phyloP scores from a whole-genome alignment of 2,329 filamentous ascomycete species.

The Onygenales sp. region DNA sequence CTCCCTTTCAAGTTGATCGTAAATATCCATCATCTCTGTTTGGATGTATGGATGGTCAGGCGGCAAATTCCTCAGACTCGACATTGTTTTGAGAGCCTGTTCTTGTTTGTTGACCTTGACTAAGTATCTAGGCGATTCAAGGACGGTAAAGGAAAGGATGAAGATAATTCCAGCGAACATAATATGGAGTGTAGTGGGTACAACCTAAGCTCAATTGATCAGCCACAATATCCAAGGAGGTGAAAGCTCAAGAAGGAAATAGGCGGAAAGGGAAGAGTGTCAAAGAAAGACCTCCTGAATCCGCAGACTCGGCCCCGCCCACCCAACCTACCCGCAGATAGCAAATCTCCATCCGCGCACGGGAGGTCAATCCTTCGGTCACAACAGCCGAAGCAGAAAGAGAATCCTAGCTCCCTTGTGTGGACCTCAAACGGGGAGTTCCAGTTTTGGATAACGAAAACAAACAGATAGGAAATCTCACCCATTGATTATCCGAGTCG shows the following conservation, averaged over 20 bases:
- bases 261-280: background rate
- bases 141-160: slow-evolving; percentile 57
- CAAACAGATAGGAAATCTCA: slow-evolving; percentile 18
- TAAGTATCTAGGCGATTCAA: slow-evolving; percentile 62
- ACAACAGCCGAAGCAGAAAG: no score
- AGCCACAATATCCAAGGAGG: background rate
- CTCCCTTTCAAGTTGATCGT: slow-evolving; percentile 36
- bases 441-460: no score
- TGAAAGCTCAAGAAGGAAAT: background rate
- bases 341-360: no score
- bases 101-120: slow-evolving; percentile 55
- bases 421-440: no score
- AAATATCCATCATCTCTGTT: slow-evolving; percentile 19
- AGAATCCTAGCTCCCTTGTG: no score
- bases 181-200: slow-evolving; percentile 66
- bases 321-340: no score
- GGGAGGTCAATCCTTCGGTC: no score
- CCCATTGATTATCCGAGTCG: slow-evolving; percentile 37
- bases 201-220: slow-evolving; percentile 19
- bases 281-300: background rate
- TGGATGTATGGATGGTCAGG: slow-evolving; percentile 34
- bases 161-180: slow-evolving; percentile 69
- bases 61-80: slow-evolving; percentile 35
- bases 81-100: slow-evolving; percentile 19
- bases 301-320: no score